Evolutionary conservation across 2,329 filamentous ascomycete genomes (phyloP).

Genomic region (Aotearoamyces nothofagi): DNA sequence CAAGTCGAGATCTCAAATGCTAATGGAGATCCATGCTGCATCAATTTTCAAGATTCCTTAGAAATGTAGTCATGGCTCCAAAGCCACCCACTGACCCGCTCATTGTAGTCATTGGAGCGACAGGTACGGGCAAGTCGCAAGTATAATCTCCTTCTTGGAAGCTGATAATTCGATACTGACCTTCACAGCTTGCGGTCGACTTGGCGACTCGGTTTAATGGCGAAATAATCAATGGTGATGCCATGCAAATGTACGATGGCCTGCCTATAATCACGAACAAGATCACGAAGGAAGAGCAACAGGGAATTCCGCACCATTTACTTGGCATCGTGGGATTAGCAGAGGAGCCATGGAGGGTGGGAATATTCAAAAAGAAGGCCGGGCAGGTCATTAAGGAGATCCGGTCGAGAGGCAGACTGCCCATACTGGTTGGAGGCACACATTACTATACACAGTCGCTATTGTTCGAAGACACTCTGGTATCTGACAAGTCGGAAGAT

Average conservation of each 20-base stretch:
- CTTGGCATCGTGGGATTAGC: slow-evolving; percentile 63
- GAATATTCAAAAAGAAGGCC: slow-evolving; percentile 59
- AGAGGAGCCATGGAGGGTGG: slow-evolving; percentile 72
- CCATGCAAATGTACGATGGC: slow-evolving; percentile 92
- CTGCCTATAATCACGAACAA: slow-evolving; percentile 95
- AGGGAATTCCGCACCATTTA: slow-evolving; percentile 75
- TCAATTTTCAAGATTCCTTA: slow-evolving; percentile 1
- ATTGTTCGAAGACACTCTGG: slow-evolving; percentile 60
- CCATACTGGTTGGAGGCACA: slow-evolving; percentile 85
- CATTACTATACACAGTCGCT: slow-evolving; percentile 90
- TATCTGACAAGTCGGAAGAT: slow-evolving; percentile 23
- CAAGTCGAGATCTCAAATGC: too few species aligned
- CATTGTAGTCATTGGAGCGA: slow-evolving; percentile 74
- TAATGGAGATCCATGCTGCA: not conserved
- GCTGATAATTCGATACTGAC: slow-evolving; percentile 1
- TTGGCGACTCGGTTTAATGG: slow-evolving; percentile 72
- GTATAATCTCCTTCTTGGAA: slow-evolving; percentile 25
- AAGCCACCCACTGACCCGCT: slow-evolving; percentile 39
- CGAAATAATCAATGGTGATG: slow-evolving; percentile 93
- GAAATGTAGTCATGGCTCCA: slow-evolving; percentile 10
- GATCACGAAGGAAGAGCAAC: slow-evolving; percentile 57
- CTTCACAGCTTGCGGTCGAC: slow-evolving; percentile 49
- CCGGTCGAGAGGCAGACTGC: slow-evolving; percentile 58
- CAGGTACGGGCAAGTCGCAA: slow-evolving; percentile 86
- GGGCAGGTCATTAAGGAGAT: slow-evolving; percentile 62